Evolutionary conservation across 768 basidiomycete genomes (phyloP), one percentile per base, ranked within the genome.

Genomic region (Lactifluus rugatus): DNA sequence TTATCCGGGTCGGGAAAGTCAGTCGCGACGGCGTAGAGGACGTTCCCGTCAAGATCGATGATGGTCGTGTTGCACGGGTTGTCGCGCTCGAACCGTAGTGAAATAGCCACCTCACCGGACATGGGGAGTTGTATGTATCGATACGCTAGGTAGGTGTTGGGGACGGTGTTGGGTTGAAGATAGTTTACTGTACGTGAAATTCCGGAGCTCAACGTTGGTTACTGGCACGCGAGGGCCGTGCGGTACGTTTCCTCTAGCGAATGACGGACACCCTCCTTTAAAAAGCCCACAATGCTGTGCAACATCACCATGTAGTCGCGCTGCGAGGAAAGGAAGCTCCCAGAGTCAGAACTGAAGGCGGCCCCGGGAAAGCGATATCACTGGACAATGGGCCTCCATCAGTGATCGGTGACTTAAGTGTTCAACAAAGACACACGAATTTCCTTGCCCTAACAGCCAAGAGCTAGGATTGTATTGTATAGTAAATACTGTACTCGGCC

Each of bases 41-140:
- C 37, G 54, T 45, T 44, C 31, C 47, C 50, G 34, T 51, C 53
- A 3, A 31, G 36, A 37, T 57, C 62, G 53, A 62, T 7, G 60
- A 64, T 54, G 10, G 56, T 49, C 5, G 62, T 64, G 49, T 62
- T 64, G 54, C 61, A 64, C 5, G 60, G 60, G 61, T 62, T 62
- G 56, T 64, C 62, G 26, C 39, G 52, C 36, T 62, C 56, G 36
- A 64, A 13, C 3, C 34, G 37, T 0, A 60, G 54, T 10, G 58
- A 55, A 54, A 51, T 11, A 9, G 31, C 36, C 4, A 39, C 48
- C 36, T 31, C 47, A 23, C 11, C 39, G 19, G 48, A 31, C 48
- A 21, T 51, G 21, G 48, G 21, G 13, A 46, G n/a, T n/a, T n/a
- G n/a, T n/a, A n/a, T n/a, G n/a, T n/a, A n/a, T 48, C 48, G 42